Base-by-base conservation (phyloP, 2,329 filamentous ascomycete genomes). In the Clonostachys sp. region DNA sequence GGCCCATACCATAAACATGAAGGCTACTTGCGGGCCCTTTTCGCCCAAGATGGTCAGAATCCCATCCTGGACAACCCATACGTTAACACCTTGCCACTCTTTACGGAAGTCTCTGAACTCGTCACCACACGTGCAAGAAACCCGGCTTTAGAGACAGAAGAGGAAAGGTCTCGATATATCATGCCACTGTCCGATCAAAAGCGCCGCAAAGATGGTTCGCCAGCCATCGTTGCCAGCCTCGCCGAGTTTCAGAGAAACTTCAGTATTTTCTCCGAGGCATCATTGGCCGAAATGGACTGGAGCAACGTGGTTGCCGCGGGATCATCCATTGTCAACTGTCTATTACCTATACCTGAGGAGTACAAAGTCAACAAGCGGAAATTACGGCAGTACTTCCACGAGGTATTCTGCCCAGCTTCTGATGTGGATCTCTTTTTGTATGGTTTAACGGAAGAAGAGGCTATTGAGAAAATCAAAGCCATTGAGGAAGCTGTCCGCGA, bases 381-480 rank as follows among this genome's bases (percentile, higher is more conserved):
- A 50, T 67, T 84, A 54, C 72, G 85, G 60, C 72, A 85, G 66
- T 95, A 90, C 62, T 95, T 92, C 55, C 90, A 95, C 58, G 82
- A 91, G 57, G 81, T 83, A 51, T 80, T 92, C 52, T 87, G 87
- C 12, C 89, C 89, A 1, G 89, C 89, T 2, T 92, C 88, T 5
- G 90, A 95, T 62, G 87, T 95, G 9, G 90, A 95, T 61, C 74
- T 95, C 3, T 95, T 95, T 61, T 68, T 95, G 33, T 92, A 94
- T 57, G 89, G 85, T 0, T 73, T 95, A 51, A 84, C 76, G 8
- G 87, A 94, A 56, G 81, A 90, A 42, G 72, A 91, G 60, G 89
- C 87, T 1, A 71, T 91, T 16, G 82, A 90, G 58, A 94, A 95
- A 72, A 94, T 95, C 65, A 86, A 86, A 60, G 74, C 89, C 54